Percentiles rank a stretch among this genome's conserved stretches.
Conservation (phyloP, 2,329 filamentous ascomycete genomes). For the Colletotrichum chlorophyti region DNA sequence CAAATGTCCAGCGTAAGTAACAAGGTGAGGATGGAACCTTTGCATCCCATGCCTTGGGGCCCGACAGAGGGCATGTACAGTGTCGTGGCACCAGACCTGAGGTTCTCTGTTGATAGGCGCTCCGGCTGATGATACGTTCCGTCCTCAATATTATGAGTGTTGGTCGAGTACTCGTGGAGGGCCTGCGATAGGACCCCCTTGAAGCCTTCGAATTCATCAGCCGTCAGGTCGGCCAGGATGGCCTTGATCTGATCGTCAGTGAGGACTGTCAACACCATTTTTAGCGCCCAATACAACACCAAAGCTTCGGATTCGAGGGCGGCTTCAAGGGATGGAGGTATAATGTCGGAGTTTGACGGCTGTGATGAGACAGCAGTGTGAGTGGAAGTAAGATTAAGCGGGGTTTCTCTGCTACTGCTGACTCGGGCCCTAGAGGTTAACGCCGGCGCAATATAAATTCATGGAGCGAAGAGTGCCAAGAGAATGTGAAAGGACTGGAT, state of each 20-base stretch:
- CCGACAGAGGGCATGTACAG: constrained; percentile 79
- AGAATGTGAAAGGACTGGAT: not conserved
- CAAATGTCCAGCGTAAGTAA: not conserved
- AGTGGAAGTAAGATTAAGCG: not conserved
- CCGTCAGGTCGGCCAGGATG: constrained; percentile 60
- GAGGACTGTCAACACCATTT: constrained; percentile 65
- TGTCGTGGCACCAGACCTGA: constrained; percentile 61
- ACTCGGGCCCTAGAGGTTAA: too few relatives aligned
- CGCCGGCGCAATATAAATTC: too few relatives aligned
- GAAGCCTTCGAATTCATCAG: constrained; percentile 60
- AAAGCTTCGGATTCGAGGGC: constrained; percentile 27
- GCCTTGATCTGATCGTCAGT: constrained; percentile 62
- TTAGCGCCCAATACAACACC: not conserved
- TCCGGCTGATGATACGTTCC: constrained; percentile 62
- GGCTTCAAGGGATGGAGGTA: too few relatives aligned
- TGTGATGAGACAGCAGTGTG: not conserved
- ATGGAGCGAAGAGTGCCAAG: too few relatives aligned
- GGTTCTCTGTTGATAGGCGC: constrained; percentile 55
- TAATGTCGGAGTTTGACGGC: too few relatives aligned
- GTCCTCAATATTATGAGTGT: constrained; percentile 50
- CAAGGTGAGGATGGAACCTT: constrained; percentile 50
- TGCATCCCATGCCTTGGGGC: constrained; percentile 69
- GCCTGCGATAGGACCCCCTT: constrained; percentile 55
- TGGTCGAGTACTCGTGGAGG: constrained; percentile 68
- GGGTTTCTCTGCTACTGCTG: too few relatives aligned